Evolutionary conservation across 2,329 filamentous ascomycete species (phyloP).

Genomic region (Aureobasidium sp.): DNA sequence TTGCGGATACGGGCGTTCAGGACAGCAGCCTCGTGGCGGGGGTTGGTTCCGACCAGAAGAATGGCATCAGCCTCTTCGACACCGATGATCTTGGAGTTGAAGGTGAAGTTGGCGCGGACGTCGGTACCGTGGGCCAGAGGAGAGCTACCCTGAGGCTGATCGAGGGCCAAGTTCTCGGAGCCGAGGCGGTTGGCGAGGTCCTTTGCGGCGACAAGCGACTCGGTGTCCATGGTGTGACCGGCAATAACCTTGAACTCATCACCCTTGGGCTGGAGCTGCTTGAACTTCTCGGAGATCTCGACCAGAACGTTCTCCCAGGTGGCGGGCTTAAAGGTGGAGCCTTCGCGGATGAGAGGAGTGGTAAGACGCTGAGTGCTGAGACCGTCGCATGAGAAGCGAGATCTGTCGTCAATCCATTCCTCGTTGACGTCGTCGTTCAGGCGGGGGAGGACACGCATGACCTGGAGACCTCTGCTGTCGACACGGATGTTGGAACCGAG

Average conservation of each 20-base stretch:
- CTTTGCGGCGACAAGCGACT: constrained; percentile 93
- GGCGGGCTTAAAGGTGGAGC: constrained; percentile 84
- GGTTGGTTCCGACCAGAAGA: constrained; percentile 89
- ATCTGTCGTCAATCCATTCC: constrained; percentile 99
- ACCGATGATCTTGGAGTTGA: constrained; percentile 92
- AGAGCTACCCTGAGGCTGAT: constrained; percentile 75
- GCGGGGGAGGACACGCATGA: constrained; percentile 88
- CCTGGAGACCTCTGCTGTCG: constrained; percentile 86
- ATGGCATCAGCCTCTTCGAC: constrained; percentile 91
- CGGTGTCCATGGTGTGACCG: constrained; percentile 83
- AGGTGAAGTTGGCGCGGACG: constrained; percentile 87
- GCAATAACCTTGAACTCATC: constrained; percentile 96
- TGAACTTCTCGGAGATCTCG: constrained; percentile 76
- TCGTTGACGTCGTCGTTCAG: constrained; percentile 98
- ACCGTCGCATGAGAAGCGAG: constrained; percentile 91
- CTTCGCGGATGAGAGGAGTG: constrained; percentile 78
- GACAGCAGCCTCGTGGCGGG: constrained; percentile 88
- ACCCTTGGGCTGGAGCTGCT: constrained; percentile 70
- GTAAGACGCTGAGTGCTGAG: constrained; percentile 94
- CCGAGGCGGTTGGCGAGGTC: constrained; percentile 94
- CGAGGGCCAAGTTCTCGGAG: constrained; percentile 90
- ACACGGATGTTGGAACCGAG: constrained; percentile 92
- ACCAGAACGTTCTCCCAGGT: constrained; percentile 93
- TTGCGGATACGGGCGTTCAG: constrained; percentile 96
- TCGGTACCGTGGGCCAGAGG: constrained; percentile 91